Conservation (phyloP, 108 stramenopile genomes). For the Aurantiochytrium sp. region DNA sequence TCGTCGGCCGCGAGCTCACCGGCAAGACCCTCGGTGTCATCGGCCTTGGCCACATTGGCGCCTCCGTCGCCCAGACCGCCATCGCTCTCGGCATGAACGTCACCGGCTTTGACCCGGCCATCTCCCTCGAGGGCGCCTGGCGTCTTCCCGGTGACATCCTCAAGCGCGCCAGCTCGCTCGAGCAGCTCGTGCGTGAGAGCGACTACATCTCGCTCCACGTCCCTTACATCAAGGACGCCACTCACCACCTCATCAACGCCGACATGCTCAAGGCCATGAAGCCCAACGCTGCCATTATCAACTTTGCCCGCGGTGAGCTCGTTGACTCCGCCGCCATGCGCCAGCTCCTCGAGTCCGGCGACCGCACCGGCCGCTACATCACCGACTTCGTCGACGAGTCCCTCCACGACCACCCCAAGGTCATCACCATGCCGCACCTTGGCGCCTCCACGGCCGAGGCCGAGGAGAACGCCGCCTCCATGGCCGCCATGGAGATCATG, state of each 20-base stretch:
- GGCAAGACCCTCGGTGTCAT: conserved; percentile 89
- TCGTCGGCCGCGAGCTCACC: conserved; percentile 77
- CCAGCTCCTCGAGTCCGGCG: conserved; percentile 64
- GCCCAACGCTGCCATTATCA: conserved; percentile 69
- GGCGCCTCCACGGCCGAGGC: conserved; percentile 93
- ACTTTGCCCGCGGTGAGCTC: conserved; percentile 90
- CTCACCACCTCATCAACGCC: conserved; percentile 71
- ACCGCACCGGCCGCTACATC: conserved; percentile 40
- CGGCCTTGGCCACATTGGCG: conserved; percentile 87
- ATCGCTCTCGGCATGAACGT: conserved; percentile 73
- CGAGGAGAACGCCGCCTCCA: conserved; percentile 79
- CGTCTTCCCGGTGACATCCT: conserved; percentile 58
- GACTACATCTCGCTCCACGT: conserved; percentile 90
- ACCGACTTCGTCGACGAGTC: conserved; percentile 27
- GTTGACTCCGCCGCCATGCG: conserved; percentile 82
- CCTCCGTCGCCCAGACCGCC: conserved; percentile 77
- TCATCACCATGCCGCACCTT: conserved; percentile 81
- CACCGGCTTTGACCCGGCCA: conserved; percentile 83
- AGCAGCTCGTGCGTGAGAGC: conserved; percentile 59
- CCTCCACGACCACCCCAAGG: conserved; percentile 72
- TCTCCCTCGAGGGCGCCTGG: conserved; percentile 68
- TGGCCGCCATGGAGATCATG: conserved; percentile 78
- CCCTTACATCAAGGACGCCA: conserved; percentile 80
- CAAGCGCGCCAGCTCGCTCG: conserved; percentile 47
- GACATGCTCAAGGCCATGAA: conserved; percentile 69